A percentile compares a stretch with the other conserved stretches of the same genome.
These are phyloP conservation scores for Aspergillus funiculosus DNA, from an alignment of 495 filamentous ascomycete genomes.

Conservation along the genomic window DNA sequence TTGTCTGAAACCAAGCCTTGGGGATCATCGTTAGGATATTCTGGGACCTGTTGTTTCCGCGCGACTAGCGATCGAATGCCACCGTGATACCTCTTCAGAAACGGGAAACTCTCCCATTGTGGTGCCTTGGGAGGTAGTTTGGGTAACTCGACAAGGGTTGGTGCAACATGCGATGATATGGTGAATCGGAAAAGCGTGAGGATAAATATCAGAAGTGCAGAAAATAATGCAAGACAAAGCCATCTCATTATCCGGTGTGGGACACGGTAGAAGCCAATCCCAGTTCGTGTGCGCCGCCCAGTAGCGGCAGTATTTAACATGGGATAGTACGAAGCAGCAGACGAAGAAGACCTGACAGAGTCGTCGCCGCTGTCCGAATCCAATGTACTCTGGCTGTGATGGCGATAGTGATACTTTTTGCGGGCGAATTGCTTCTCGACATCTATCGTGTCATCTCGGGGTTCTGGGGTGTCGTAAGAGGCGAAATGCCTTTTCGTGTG, in stretches of 20 bases:
- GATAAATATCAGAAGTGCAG: slow-evolving; percentile 66
- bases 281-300: slow-evolving; percentile 33
- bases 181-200: slow-evolving; percentile 64
- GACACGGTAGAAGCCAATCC: slow-evolving; percentile 51
- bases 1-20: slow-evolving; percentile 23
- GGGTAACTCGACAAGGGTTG: slow-evolving; percentile 50
- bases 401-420: slow-evolving; percentile 20
- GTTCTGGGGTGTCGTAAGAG: slow-evolving; percentile 23
- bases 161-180: slow-evolving; percentile 52
- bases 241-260: slow-evolving; percentile 60
- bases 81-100: slow-evolving; percentile 78
- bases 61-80: slow-evolving; percentile 64
- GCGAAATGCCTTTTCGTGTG: slow-evolving; percentile 34
- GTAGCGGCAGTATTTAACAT: slow-evolving; percentile 43
- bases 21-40: slow-evolving; percentile 60
- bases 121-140: slow-evolving; percentile 55
- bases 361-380: slow-evolving; percentile 28
- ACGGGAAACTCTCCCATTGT: slow-evolving; percentile 74
- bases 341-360: slow-evolving; percentile 23
- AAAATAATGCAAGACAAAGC: slow-evolving; percentile 63
- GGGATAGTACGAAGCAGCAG: slow-evolving; percentile 46
- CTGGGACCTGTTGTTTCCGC: slow-evolving; percentile 57
- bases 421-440: slow-evolving; percentile 36
- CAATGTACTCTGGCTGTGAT: slow-evolving; percentile 24
- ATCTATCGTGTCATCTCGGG: slow-evolving; percentile 23